phyloP scores from a whole-genome alignment of 768 basidiomycete species.

The Collybiopsis luxurians region DNA sequence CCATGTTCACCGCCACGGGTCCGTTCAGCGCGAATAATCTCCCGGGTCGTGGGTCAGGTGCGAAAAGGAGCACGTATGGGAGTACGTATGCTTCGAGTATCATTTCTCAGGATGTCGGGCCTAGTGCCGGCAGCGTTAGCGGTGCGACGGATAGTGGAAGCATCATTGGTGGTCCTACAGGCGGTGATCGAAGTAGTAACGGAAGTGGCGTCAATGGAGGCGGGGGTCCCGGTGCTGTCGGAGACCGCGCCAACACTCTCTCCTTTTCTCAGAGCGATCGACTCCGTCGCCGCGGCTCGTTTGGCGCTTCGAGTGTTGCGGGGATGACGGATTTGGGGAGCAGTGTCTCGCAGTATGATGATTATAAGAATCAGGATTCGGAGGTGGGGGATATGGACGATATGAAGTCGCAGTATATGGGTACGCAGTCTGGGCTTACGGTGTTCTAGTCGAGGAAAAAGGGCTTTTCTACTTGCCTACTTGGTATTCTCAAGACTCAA shows the following conservation, averaged over 20 bases:
- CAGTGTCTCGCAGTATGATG: constrained; percentile 62
- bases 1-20: constrained; percentile 69
- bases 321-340: constrained; percentile 80
- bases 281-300: constrained; percentile 72
- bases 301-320: constrained; percentile 63
- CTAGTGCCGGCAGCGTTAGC: constrained; percentile 29
- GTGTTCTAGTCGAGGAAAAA: constrained; percentile 53
- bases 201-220: background rate
- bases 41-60: constrained; percentile 59
- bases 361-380: constrained; percentile 84
- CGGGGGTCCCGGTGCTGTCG: constrained; percentile 29
- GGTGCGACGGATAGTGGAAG: constrained; percentile 56
- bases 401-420: constrained; percentile 85
- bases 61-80: constrained; percentile 74
- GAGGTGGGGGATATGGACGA: constrained; percentile 78
- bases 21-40: constrained; percentile 63
- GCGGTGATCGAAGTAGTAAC: background rate
- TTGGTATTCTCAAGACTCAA: too few relatives aligned
- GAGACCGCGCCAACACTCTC: constrained; percentile 49
- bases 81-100: constrained; percentile 83
- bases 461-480: background rate
- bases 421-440: constrained; percentile 82
- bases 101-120: constrained; percentile 86
- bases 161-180: constrained; percentile 41
- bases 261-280: constrained; percentile 92